These are phyloP conservation scores for Komagataea norvegica DNA, from an alignment of 1,139 yeast species.

Conservation along the genomic window DNA sequence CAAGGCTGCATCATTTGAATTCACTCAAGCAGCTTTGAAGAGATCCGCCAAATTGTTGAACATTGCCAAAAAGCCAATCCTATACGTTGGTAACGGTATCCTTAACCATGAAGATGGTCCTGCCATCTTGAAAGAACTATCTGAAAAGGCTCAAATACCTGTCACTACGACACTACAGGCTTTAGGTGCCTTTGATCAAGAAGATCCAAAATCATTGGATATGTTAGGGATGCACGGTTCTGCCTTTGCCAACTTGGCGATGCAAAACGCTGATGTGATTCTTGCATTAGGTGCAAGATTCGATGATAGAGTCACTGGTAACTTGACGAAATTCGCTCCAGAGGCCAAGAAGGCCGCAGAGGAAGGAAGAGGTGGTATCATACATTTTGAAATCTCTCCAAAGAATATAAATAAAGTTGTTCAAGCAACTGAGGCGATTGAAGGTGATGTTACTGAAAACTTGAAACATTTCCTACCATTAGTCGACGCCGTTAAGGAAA, in stretches of 20 bases:
- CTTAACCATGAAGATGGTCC: constrained; percentile 82
- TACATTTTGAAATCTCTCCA: constrained; percentile 93
- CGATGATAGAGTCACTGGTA: constrained; percentile 96
- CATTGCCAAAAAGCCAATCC: constrained; percentile 78
- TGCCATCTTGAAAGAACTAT: constrained; percentile 66
- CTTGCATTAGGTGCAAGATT: constrained; percentile 95
- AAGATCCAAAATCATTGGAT: constrained; percentile 83
- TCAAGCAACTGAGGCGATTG: constrained; percentile 93
- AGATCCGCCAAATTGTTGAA: constrained; percentile 78
- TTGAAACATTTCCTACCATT: constrained; percentile 69
- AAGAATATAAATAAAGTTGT: constrained; percentile 97
- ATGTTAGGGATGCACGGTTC: constrained; percentile 99
- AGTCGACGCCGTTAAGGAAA: constrained; percentile 53
- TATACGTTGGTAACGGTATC: constrained; percentile 91
- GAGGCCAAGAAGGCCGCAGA: constrained; percentile 84
- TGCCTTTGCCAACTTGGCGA: constrained; percentile 91
- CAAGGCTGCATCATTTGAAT: constrained; percentile 65
- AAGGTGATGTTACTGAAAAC: constrained; percentile 88
- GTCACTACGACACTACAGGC: constrained; percentile 95
- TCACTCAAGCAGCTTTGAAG: constrained; percentile 67
- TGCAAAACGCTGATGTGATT: constrained; percentile 89
- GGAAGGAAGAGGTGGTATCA: constrained; percentile 89
- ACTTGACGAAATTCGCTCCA: constrained; percentile 86
- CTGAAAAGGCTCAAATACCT: constrained; percentile 89
- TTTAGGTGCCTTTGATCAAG: constrained; percentile 90